phyloP scores from a whole-genome alignment of 495 filamentous ascomycete species.

The Podospora fimiseda region DNA sequence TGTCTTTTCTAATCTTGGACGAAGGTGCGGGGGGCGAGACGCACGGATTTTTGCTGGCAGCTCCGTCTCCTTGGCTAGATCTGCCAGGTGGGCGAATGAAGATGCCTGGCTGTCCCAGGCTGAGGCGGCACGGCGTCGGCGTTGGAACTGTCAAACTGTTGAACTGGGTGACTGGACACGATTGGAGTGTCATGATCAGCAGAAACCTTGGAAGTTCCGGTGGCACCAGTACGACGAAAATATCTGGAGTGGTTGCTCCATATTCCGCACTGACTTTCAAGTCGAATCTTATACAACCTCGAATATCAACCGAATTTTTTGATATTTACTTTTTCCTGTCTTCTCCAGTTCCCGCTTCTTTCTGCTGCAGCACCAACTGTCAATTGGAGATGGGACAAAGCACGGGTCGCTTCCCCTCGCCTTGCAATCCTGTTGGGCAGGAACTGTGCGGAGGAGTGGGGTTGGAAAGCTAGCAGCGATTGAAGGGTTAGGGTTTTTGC shows the following conservation, averaged over 20 bases:
- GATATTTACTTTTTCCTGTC: too few relatives aligned
- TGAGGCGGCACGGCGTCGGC: slow-evolving; percentile 2
- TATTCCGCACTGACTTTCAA: too few relatives aligned
- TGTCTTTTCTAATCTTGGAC: neutral
- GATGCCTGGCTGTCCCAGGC: neutral
- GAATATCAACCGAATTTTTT: too few relatives aligned
- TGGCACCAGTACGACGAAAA: too few relatives aligned
- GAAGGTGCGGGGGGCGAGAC: slow-evolving; percentile 3
- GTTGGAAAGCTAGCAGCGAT: neutral
- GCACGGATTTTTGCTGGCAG: neutral
- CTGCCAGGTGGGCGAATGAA: neutral
- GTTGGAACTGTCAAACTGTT: slow-evolving; percentile 5
- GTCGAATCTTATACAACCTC: too few relatives aligned
- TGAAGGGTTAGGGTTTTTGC: neutral
- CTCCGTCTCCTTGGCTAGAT: neutral
- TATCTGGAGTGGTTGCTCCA: too few relatives aligned
- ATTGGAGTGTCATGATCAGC: neutral
- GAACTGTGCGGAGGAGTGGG: neutral
- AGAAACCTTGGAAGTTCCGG: neutral
- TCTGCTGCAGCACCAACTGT: too few relatives aligned
- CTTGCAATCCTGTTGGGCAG: too few relatives aligned
- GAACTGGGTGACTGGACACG: neutral
- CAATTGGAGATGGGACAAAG: too few relatives aligned
- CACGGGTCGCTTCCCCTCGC: too few relatives aligned
- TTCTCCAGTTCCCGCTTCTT: too few relatives aligned